phyloP scores from a whole-genome alignment of 805 yeast genomes.

The Gaillardinia entomophila region DNA sequence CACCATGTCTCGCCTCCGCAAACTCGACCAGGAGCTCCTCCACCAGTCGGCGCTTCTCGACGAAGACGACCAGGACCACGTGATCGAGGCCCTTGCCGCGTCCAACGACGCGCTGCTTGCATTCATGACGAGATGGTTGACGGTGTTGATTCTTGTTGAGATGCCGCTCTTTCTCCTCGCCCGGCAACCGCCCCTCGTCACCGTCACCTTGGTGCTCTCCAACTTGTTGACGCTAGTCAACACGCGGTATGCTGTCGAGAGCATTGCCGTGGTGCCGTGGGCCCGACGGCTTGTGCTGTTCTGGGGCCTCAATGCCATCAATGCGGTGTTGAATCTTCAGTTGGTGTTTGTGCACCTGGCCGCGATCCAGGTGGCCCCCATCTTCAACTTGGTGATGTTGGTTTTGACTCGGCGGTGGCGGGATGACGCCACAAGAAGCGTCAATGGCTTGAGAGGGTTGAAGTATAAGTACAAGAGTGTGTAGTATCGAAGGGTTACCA shows the following conservation, averaged over 20 bases:
- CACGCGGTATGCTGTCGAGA: no score
- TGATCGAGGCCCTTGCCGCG: slow-evolving; percentile 9
- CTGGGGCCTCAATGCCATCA: no score
- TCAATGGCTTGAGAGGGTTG: slow-evolving; percentile 9
- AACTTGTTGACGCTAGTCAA: slow-evolving; percentile 4
- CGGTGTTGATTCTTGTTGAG: slow-evolving; percentile 9
- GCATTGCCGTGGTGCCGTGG: no score
- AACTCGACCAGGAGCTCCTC: slow-evolving; percentile 15
- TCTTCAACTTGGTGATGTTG: slow-evolving; percentile 10
- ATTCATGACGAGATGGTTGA: slow-evolving; percentile 4
- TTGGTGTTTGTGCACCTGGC: no score
- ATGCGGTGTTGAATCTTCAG: slow-evolving; percentile 10
- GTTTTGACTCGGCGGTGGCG: slow-evolving; percentile 11
- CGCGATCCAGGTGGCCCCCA: slow-evolving; percentile 11
- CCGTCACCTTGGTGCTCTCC: neutral
- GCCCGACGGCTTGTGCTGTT: no score
- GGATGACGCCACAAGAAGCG: slow-evolving; percentile 4
- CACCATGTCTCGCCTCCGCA: slow-evolving; percentile 15
- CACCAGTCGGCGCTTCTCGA: slow-evolving; percentile 12
- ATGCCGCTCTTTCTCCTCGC: slow-evolving; percentile 11
- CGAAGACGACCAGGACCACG: slow-evolving; percentile 17
- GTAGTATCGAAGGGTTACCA: slow-evolving; percentile 2
- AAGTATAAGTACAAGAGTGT: slow-evolving; percentile 18
- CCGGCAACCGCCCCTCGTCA: slow-evolving; percentile 2
- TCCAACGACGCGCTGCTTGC: slow-evolving; percentile 9